phyloP scores from a whole-genome alignment of 768 basidiomycete species.

The Tulasnella sp. region DNA sequence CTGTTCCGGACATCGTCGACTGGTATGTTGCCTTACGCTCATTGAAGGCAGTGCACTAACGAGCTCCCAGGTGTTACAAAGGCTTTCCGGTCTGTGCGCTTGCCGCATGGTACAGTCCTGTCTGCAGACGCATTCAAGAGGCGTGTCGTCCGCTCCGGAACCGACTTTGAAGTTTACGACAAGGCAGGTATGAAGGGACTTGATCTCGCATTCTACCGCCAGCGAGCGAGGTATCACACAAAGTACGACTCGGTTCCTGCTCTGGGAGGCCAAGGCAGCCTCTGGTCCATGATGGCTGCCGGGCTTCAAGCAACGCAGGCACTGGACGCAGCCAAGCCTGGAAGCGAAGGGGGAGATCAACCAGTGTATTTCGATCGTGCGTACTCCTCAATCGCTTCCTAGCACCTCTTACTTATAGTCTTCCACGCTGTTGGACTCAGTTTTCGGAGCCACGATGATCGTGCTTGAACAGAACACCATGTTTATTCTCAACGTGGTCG shows the following conservation, averaged over 20 bases:
- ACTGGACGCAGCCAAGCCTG: slow-evolving; percentile 38
- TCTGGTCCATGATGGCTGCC: slow-evolving; percentile 80
- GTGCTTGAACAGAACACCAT: slow-evolving; percentile 52
- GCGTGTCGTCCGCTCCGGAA: slow-evolving; percentile 61
- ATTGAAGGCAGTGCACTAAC: background rate
- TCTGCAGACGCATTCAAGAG: slow-evolving; percentile 64
- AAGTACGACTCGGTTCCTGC: slow-evolving; percentile 63
- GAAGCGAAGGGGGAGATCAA: slow-evolving; percentile 32
- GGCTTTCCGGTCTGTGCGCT: slow-evolving; percentile 53
- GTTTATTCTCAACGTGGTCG: slow-evolving; percentile 53
- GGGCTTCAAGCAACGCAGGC: slow-evolving; percentile 52
- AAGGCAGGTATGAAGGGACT: slow-evolving; percentile 58
- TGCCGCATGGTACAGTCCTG: slow-evolving; percentile 69
- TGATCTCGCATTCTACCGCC: slow-evolving; percentile 74
- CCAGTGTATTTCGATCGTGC: slow-evolving; percentile 72
- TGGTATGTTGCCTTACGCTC: slow-evolving; percentile 28
- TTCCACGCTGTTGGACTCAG: slow-evolving; percentile 37
- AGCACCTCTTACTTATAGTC: background rate
- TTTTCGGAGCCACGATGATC: slow-evolving; percentile 54
- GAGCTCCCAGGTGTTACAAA: slow-evolving; percentile 41
- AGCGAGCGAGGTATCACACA: slow-evolving; percentile 73
- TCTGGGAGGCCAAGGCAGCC: slow-evolving; percentile 50
- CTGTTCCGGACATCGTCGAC: slow-evolving; percentile 69
- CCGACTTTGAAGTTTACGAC: slow-evolving; percentile 70
- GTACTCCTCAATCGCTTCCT: slow-evolving; percentile 31